Evolutionary conservation across 306 rosid species (phyloP).

Genomic region (Quercus mongolica): DNA sequence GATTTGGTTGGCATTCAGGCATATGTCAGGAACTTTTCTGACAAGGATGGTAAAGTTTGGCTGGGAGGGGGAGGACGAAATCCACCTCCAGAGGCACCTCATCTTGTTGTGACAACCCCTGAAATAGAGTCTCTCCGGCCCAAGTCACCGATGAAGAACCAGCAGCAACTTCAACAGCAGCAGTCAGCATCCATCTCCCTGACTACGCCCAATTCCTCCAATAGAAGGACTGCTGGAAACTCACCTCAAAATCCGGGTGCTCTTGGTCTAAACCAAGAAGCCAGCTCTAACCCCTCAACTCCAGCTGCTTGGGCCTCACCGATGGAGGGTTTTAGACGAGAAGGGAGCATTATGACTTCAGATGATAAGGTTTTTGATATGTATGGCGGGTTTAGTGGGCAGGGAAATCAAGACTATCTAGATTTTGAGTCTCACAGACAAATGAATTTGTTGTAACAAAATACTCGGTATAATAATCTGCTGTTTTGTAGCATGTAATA

Average conservation of each 20-base stretch:
- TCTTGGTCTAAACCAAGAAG: slow-evolving; percentile 50
- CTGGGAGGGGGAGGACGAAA: slow-evolving; percentile 98
- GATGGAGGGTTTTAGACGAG: slow-evolving; percentile 73
- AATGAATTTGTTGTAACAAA: slow-evolving; percentile 64
- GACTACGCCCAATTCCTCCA: slow-evolving; percentile 50
- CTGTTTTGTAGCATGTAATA: slow-evolving; percentile 17
- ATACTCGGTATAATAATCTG: slow-evolving; percentile 5
- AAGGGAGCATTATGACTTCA: slow-evolving; percentile 53
- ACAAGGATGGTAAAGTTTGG: slow-evolving; percentile 98
- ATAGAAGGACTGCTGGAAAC: slow-evolving; percentile 78
- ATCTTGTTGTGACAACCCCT: slow-evolving; percentile 89
- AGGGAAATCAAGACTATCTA: slow-evolving; percentile 43
- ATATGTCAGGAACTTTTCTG: slow-evolving; percentile 69
- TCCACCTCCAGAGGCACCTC: slow-evolving; percentile 97
- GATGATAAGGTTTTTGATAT: slow-evolving; percentile 73
- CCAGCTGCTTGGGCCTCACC: slow-evolving; percentile 76
- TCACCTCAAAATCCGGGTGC: slow-evolving; percentile 58
- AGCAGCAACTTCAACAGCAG: slow-evolving; percentile 90
- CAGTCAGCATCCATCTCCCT: slow-evolving; percentile 62
- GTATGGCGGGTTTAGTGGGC: slow-evolving; percentile 59
- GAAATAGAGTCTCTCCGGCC: slow-evolving; percentile 94
- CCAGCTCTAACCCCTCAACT: slow-evolving; percentile 61
- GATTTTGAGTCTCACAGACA: slow-evolving; percentile 81
- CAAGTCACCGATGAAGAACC: slow-evolving; percentile 99
- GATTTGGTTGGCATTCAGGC: slow-evolving; percentile 50